Base-by-base conservation (phyloP, 1,284 basidiomycete genomes). In the Phellopilus nigrolimitatus region DNA sequence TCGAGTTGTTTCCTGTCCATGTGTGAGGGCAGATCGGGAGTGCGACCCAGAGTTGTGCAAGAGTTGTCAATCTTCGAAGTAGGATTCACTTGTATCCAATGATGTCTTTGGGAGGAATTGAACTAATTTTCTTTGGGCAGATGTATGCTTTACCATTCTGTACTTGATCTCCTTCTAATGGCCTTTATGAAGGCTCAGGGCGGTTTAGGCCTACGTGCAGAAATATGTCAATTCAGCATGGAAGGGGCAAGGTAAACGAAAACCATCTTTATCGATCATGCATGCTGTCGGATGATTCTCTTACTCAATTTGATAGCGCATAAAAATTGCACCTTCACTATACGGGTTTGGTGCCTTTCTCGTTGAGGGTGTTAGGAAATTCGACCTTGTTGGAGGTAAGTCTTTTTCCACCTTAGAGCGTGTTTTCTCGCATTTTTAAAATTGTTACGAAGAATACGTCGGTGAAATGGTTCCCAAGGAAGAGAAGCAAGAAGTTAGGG, bases 41-140 rank as follows among this genome's bases (percentile, higher is more conserved):
- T 51, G 49, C 27, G 48, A 49, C 28, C 48, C 48, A 13, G 48
- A 49, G 21, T 12, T 49, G 17, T 49, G 48, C 28, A 30, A 12
- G 4, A 33, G 15, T 22, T 49, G 48, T 34, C 15, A 17, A 5
- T 30, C 38, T 8, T 8, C 27, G 13, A 33, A 30, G 48, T 49
- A 12, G 21, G 48, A 17, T 13, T 3, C 9, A 47, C 36, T 9
- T 2, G 13, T 15, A 33, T 5, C 12, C 44, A 15, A 9, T 36
- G n/a, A 30, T 30, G 12, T 12, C 31, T 33, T 33, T 9, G 10
- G 31, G 6, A 33, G 10, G 31, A 33, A 12, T 2, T n/a, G 10
- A 9, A 33, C n/a, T 9, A 33, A n/a, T 3, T 2, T n/a, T 2
- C 10, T n/a, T n/a, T n/a, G 31, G 6, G n/a, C n/a, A 33, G 31